Conservation (phyloP, 371 early-diverging fungal species). For the Chytridium lagenaria region DNA sequence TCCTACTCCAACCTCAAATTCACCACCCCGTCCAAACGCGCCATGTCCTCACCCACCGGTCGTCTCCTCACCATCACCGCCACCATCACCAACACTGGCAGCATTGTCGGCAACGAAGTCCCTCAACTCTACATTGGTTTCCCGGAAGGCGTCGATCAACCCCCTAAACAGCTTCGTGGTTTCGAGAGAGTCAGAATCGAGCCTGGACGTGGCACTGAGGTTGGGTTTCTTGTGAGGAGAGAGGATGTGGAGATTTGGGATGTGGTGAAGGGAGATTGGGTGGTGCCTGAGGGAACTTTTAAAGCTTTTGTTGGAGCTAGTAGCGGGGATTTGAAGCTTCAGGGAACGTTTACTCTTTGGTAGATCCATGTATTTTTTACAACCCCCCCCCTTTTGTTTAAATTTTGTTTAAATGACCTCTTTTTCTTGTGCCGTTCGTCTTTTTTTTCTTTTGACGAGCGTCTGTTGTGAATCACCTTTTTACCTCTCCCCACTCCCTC, state of each 20-base stretch:
- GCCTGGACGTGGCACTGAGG: conserved; percentile 31
- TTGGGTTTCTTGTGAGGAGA: conserved; percentile 47
- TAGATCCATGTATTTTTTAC: too few relatives aligned
- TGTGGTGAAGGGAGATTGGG: conserved; percentile 55
- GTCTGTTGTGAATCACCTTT: not conserved
- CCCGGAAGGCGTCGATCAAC: conserved; percentile 56
- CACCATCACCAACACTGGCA: conserved; percentile 58
- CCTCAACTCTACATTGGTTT: conserved; percentile 50
- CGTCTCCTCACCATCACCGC: conserved; percentile 44
- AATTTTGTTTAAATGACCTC: too few relatives aligned
- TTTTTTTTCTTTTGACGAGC: not conserved
- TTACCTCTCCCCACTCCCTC: not conserved
- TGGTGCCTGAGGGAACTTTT: too few relatives aligned
- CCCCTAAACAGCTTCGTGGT: conserved; percentile 61
- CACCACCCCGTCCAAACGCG: not conserved
- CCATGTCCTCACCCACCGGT: not conserved
- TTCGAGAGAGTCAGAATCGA: conserved; percentile 60
- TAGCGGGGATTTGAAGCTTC: conserved; percentile 55
- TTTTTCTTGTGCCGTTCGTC: too few relatives aligned
- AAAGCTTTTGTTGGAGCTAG: conserved; percentile 57
- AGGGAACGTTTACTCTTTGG: conserved; percentile 14
- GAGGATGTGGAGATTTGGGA: conserved; percentile 56
- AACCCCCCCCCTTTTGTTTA: too few relatives aligned
- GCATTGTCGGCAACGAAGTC: conserved; percentile 62
- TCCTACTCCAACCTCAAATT: conserved; percentile 46